Conservation (phyloP, 139 green algal genomes). For the Raphidocelis subcapitata region DNA sequence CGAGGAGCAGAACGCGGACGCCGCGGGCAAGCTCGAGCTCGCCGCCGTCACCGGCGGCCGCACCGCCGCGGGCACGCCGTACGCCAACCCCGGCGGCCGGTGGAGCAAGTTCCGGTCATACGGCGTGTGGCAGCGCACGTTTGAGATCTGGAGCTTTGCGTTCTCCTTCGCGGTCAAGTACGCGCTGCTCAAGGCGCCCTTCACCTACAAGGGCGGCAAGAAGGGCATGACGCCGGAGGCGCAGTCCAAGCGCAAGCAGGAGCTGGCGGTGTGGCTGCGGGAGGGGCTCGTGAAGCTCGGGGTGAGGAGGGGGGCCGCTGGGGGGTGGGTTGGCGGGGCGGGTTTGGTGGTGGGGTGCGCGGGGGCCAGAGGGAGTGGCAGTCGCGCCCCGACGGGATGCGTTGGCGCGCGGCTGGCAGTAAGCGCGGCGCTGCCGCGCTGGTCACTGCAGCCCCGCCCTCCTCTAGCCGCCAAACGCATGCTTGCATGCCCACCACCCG, state of each 20-base stretch:
- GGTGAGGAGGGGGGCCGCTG: slow-evolving; percentile 48
- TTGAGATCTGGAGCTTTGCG: slow-evolving; percentile 95
- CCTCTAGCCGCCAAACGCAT: too few relatives aligned
- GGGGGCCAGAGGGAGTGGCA: too few relatives aligned
- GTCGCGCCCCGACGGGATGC: too few relatives aligned
- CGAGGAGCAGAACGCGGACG: slow-evolving; percentile 47
- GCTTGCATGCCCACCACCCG: too few relatives aligned
- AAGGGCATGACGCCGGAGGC: slow-evolving; percentile 35
- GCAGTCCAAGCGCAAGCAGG: slow-evolving; percentile 54
- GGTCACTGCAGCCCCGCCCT: too few relatives aligned
- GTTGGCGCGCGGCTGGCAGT: too few relatives aligned
- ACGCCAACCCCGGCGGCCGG: slow-evolving; percentile 57
- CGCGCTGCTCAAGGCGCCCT: slow-evolving; percentile 56
- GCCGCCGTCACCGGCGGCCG: slow-evolving; percentile 24
- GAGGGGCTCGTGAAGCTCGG: slow-evolving; percentile 92
- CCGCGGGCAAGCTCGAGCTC: slow-evolving; percentile 63
- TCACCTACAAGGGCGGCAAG: slow-evolving; percentile 69
- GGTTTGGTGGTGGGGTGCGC: too few relatives aligned
- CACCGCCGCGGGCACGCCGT: slow-evolving; percentile 56
- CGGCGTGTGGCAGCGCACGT: slow-evolving; percentile 76
- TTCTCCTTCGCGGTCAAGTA: slow-evolving; percentile 82
- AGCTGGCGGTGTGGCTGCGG: slow-evolving; percentile 93
- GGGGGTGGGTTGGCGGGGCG: too few relatives aligned
- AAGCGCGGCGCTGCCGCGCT: too few relatives aligned
- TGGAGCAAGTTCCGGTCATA: slow-evolving; percentile 78